phyloP scores from a whole-genome alignment of 495 filamentous ascomycete species.

The Parmelia sp. region DNA sequence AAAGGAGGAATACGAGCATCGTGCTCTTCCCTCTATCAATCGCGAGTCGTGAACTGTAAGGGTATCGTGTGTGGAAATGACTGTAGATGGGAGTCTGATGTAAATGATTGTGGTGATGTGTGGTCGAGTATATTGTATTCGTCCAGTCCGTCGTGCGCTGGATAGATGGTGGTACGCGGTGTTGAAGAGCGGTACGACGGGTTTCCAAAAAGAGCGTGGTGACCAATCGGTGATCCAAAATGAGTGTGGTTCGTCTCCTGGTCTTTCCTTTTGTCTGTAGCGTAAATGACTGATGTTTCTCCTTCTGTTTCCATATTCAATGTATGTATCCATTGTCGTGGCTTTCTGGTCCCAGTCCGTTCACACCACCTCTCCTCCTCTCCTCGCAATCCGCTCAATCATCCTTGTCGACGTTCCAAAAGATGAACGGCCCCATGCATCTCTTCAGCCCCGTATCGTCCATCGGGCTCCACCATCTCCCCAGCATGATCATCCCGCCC shows the following conservation, averaged over 20 bases:
- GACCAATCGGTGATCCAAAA: neutral
- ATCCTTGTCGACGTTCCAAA: slow-evolving; percentile 42
- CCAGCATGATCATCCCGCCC: slow-evolving; percentile 42
- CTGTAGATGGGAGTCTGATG: neutral
- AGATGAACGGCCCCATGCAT: slow-evolving; percentile 47
- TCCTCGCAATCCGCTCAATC: neutral
- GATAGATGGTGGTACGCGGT: neutral
- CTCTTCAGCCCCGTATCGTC: slow-evolving; percentile 22
- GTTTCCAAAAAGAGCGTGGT: neutral
- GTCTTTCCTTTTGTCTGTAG: neutral
- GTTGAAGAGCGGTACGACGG: neutral
- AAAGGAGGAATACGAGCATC: neutral
- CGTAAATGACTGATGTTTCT: too few species aligned
- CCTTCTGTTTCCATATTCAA: too few species aligned
- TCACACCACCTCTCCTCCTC: neutral
- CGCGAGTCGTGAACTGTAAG: neutral
- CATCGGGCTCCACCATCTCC: slow-evolving; percentile 39
- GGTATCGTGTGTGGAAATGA: slow-evolving; percentile 3
- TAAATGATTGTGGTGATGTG: neutral
- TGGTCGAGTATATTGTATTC: neutral
- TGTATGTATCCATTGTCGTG: neutral
- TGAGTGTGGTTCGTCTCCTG: neutral
- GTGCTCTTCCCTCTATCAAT: neutral
- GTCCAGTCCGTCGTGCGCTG: neutral
- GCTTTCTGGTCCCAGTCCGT: neutral